Evolutionary conservation across 257 asterid genomes (phyloP), one percentile per base, ranked within the genome.

Genomic region (Rehmannia glutinosa): DNA sequence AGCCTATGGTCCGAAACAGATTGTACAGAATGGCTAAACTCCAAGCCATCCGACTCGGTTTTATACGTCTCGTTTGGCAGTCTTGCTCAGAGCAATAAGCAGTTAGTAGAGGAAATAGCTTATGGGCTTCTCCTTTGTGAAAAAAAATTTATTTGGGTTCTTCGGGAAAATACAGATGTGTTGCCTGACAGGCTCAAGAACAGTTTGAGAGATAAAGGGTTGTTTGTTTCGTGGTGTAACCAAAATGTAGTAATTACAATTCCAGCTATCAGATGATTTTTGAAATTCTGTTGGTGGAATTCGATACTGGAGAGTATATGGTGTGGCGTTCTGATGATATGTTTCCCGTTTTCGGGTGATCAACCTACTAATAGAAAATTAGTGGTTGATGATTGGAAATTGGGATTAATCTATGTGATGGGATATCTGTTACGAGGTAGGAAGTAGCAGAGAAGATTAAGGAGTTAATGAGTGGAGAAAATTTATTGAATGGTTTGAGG

Each of bases 61-160:
- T 56, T 83, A 8, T 83, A 80, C 54, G 73, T 81, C 62, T 83
- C 86, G 2, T 73, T 83, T 30, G 88, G 88, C 8, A 83, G 86
- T 55, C 9, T 72, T 2, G 73, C 45, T 33, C 73, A 63, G n/a
- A 8, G 24, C 1, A 71, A 27, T 25, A 54, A 80, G 60, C 41
- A 61, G 3, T 67, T 62, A 1, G 64, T 75, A 28, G 58, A 49
- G 32, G 86, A 80, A 59, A 46, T 80, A 21, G 82, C 84, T 24
- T 50, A 74, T 24, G 89, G 85, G 8, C 78, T 85, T 54, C 51
- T 78, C n/a, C 61, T 65, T 0, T 79, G 84, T 54, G 72, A 58
- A 36, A 79, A 69, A 19, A 66, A 73, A 41, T 86, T 86, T 45
- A 21, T 86, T 12, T 81, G 89, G 89, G 86, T 83, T 0, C 46